Evolutionary conservation across 225 moss, liverwort and hornwort species (phyloP).

Genomic region (Bryum argenteum): DNA sequence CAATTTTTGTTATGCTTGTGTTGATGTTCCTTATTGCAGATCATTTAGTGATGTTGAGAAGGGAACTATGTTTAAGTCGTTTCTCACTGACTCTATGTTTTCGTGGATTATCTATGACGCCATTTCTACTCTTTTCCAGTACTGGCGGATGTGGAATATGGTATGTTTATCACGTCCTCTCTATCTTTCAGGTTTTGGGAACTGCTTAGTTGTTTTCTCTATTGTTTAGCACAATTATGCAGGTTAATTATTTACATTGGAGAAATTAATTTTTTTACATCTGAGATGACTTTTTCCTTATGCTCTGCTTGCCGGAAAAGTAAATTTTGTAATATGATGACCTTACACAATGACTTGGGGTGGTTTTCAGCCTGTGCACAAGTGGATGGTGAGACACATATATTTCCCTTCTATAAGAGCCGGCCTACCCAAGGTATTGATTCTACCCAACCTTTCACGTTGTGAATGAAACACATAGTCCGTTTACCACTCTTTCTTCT

Average conservation of each 20-base stretch:
- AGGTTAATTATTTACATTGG: background rate
- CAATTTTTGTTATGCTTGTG: constrained; percentile 19
- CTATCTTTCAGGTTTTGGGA: background rate
- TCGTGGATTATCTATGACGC: constrained; percentile 26
- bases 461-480: background rate
- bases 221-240: background rate
- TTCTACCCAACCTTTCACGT: constrained; percentile 1
- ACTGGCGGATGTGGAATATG: constrained; percentile 99
- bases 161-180: constrained; percentile 40
- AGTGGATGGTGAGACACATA: constrained; percentile 97
- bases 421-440: constrained; percentile 77
- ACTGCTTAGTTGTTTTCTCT: background rate
- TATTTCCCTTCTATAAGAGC: constrained; percentile 89
- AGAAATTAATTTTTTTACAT: background rate
- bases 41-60: constrained; percentile 20
- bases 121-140: constrained; percentile 43
- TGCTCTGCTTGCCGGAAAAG: background rate
- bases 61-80: constrained; percentile 19
- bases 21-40: constrained; percentile 15
- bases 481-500: background rate
- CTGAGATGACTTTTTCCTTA: background rate
- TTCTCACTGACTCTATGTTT: constrained; percentile 37
- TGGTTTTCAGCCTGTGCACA: constrained; percentile 85
- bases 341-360: constrained; percentile 13
- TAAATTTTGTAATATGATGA: background rate